Percentiles rank a stretch among this genome's conserved stretches.
Evolutionary conservation across 2,329 filamentous ascomycete genomes (phyloP).

Genomic region (Nemania diffusa): DNA sequence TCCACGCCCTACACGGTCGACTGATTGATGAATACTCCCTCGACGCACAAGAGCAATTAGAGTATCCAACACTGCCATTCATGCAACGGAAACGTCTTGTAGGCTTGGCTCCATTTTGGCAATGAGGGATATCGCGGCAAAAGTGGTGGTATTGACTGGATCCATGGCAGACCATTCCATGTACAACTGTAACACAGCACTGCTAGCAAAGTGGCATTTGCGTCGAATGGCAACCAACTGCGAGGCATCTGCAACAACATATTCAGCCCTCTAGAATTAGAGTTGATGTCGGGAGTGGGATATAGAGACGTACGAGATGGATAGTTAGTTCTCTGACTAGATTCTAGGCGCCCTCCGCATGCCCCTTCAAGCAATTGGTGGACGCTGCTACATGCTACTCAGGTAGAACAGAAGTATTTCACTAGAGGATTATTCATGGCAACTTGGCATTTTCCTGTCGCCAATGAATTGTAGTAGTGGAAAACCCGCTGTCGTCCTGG

Average conservation of each 20-base stretch:
- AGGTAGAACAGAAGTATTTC: not conserved
- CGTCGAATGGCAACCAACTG: too few relatives aligned
- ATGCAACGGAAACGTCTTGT: not conserved
- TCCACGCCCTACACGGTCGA: not conserved
- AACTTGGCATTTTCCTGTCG: conserved; percentile 22
- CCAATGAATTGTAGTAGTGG: conserved; percentile 57
- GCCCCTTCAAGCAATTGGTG: not conserved
- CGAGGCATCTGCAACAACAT: too few relatives aligned
- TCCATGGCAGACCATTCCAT: too few relatives aligned
- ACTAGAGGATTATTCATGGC: not conserved
- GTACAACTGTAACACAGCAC: too few relatives aligned
- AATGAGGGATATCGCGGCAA: not conserved
- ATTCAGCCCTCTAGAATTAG: too few relatives aligned
- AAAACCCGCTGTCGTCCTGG: conserved; percentile 52
- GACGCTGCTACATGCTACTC: not conserved
- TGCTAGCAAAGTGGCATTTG: too few relatives aligned
- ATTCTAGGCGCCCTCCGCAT: not conserved
- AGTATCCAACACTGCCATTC: not conserved
- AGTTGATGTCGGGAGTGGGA: too few relatives aligned
- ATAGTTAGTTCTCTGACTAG: too few relatives aligned
- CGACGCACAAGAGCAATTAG: not conserved
- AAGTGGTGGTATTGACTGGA: not conserved
- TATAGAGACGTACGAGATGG: too few relatives aligned
- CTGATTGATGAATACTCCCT: not conserved
- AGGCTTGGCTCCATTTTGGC: conserved; percentile 1